phyloP scores from a whole-genome alignment of 257 asterid species.

The Solanum habrochaites region DNA sequence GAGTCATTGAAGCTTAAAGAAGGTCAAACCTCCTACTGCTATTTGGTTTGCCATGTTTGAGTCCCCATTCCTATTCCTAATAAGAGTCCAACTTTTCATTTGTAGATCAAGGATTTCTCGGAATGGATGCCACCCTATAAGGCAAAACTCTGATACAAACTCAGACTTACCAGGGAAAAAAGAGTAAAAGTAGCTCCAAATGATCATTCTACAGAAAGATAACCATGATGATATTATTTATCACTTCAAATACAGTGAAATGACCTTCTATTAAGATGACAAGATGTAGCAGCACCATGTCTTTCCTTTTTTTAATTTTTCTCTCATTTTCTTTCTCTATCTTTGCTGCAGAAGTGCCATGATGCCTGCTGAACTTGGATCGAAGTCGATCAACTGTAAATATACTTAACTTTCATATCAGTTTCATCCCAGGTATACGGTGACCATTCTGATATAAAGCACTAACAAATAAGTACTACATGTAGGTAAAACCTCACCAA shows the following conservation, averaged over 20 bases:
- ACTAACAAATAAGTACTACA: neutral
- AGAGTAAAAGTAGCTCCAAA: neutral
- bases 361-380: neutral
- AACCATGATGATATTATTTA: neutral
- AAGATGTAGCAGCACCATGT: neutral
- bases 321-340: neutral
- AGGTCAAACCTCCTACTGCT: neutral
- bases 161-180: neutral
- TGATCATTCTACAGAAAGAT: neutral
- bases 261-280: neutral
- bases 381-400: neutral
- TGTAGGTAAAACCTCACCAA: neutral
- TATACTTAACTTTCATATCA: neutral
- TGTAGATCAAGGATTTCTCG: neutral
- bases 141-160: neutral
- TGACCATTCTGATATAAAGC: neutral
- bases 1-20: neutral
- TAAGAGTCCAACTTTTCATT: neutral
- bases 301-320: neutral
- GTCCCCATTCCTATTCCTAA: neutral
- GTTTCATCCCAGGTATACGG: neutral
- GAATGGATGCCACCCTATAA: neutral
- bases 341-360: neutral
- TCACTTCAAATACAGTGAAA: neutral
- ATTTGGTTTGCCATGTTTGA: neutral